Conservation (phyloP, 257 asterid genomes). For the Eustoma russellianum region DNA sequence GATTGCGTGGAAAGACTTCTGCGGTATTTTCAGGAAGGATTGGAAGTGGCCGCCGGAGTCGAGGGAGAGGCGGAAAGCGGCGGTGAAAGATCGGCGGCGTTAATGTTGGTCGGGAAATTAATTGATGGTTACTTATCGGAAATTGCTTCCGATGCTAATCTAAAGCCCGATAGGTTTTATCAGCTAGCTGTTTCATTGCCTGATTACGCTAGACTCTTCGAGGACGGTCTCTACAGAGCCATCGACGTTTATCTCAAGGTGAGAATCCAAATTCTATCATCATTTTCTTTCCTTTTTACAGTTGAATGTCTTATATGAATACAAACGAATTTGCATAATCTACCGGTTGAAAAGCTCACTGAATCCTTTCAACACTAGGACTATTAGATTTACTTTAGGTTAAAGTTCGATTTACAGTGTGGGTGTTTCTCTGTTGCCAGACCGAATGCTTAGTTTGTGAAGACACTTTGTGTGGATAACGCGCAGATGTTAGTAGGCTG, state of each 20-base stretch:
- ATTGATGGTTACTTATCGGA: slow-evolving; percentile 94
- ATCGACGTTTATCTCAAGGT: slow-evolving; percentile 99
- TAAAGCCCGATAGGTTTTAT: slow-evolving; percentile 65
- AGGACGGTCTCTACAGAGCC: slow-evolving; percentile 94
- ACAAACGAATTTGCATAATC: background rate
- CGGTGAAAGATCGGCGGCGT: slow-evolving; percentile 40
- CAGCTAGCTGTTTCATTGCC: slow-evolving; percentile 73
- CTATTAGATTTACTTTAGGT: no score
- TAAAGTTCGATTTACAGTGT: no score
- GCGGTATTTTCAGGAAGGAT: slow-evolving; percentile 39
- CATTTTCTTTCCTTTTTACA: background rate
- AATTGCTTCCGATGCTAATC: slow-evolving; percentile 87
- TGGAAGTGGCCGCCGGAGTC: slow-evolving; percentile 28
- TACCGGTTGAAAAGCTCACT: background rate
- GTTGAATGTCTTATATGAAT: background rate
- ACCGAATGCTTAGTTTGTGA: no score
- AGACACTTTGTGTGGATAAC: no score
- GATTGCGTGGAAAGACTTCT: slow-evolving; percentile 86
- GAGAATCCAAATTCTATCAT: no score
- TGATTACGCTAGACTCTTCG: slow-evolving; percentile 72
- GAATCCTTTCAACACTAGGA: no score
- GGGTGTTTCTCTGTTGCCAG: no score
- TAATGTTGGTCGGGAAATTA: slow-evolving; percentile 79
- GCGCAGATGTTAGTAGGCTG: no score
- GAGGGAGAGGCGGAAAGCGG: slow-evolving; percentile 32